Conservation (phyloP, 331 rosid species). For the Saraca asoca region DNA sequence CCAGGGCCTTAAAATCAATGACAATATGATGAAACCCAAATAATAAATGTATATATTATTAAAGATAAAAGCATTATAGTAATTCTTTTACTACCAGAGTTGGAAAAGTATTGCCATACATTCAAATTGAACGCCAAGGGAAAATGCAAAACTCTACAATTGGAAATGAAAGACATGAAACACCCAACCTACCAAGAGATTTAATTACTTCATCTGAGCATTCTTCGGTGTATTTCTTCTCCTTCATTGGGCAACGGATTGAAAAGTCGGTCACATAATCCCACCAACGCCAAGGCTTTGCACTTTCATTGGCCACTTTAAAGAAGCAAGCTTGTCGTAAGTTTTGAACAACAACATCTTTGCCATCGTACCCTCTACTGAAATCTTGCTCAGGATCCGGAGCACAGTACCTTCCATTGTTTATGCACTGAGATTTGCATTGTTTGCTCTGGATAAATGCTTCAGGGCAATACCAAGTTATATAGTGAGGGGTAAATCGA, state of each 20-base stretch:
- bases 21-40: neutral
- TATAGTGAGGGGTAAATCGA: slow-evolving; percentile 88
- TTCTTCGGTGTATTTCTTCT: slow-evolving; percentile 61
- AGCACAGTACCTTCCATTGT: slow-evolving; percentile 91
- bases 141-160: slow-evolving; percentile 22
- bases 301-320: slow-evolving; percentile 89
- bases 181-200: slow-evolving; percentile 71
- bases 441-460: slow-evolving; percentile 75
- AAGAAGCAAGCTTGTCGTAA: slow-evolving; percentile 91
- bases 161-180: slow-evolving; percentile 24
- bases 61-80: slow-evolving; percentile 1
- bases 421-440: slow-evolving; percentile 91
- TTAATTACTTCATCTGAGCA: slow-evolving; percentile 84
- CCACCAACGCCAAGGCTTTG: slow-evolving; percentile 99
- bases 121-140: slow-evolving; percentile 10
- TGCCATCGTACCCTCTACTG: slow-evolving; percentile 89
- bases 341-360: slow-evolving; percentile 89
- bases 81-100: neutral
- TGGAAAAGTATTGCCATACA: slow-evolving; percentile 6
- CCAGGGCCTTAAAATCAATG: neutral
- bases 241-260: slow-evolving; percentile 96
- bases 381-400: slow-evolving; percentile 98
- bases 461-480: slow-evolving; percentile 94
- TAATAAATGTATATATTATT: no score
- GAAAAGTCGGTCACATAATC: slow-evolving; percentile 91